phyloP scores from a whole-genome alignment of 1,284 basidiomycete species.

The Ganoderma leucocontextum region DNA sequence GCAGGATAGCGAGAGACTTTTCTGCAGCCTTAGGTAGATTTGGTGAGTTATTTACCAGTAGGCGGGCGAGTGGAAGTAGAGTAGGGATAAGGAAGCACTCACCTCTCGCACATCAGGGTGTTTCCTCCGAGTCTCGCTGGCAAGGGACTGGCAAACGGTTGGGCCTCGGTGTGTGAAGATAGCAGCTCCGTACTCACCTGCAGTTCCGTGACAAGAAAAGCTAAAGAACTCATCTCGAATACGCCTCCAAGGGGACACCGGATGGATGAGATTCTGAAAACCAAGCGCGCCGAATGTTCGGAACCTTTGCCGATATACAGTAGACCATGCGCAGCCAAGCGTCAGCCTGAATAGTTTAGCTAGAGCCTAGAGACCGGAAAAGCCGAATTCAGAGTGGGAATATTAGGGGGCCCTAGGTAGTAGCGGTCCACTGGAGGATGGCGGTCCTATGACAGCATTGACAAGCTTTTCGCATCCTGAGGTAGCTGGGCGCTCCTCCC shows the following conservation, averaged over 20 bases:
- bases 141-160: conserved; percentile 60
- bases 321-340: not conserved
- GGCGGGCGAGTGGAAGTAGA: not conserved
- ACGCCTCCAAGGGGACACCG: conserved; percentile 6
- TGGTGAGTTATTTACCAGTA: not conserved
- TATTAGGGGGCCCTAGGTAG: not conserved
- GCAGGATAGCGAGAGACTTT: conserved; percentile 82
- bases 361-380: not conserved
- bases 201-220: conserved; percentile 62
- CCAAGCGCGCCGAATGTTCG: not conserved
- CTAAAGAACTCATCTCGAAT: conserved; percentile 56
- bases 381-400: not conserved
- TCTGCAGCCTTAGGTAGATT: conserved; percentile 71
- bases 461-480: not conserved
- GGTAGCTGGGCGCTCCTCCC: not conserved
- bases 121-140: conserved; percentile 82
- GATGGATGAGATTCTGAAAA: not conserved
- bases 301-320: not conserved
- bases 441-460: not conserved
- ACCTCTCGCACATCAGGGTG: conserved; percentile 89
- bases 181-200: conserved; percentile 48
- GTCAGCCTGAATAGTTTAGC: not conserved
- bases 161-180: not conserved
- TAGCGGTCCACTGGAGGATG: not conserved
- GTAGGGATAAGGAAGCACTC: conserved; percentile 27